Percentiles rank a stretch among this genome's conserved stretches.
Evolutionary conservation across 163 green algal species (phyloP).

Genomic region (Chlorella variabilis): DNA sequence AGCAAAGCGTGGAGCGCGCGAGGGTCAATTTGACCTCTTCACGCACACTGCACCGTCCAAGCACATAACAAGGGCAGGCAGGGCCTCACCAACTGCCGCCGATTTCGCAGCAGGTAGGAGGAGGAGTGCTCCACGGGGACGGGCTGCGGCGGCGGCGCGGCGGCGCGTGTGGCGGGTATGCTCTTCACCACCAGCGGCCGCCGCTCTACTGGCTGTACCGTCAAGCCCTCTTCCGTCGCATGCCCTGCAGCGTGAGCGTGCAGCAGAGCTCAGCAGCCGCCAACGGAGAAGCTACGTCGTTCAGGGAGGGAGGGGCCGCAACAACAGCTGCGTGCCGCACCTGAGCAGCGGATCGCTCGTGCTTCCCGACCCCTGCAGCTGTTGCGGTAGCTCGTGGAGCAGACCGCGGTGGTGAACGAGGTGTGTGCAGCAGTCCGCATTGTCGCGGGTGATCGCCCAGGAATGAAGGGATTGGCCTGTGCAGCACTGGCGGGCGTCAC

Average conservation of each 20-base stretch:
- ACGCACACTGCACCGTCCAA: too few relatives aligned
- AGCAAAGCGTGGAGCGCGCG: not conserved
- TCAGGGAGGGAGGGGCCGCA: too few relatives aligned
- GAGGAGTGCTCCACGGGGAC: constrained; percentile 42
- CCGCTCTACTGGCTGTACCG: not conserved
- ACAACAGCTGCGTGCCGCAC: constrained; percentile 1
- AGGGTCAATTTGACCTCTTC: not conserved
- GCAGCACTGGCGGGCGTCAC: too few relatives aligned
- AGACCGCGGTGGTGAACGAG: not conserved
- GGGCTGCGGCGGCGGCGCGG: constrained; percentile 21
- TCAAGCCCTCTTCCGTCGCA: not conserved
- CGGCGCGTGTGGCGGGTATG: not conserved
- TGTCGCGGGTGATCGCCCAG: not conserved
- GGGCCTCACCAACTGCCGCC: constrained; percentile 8
- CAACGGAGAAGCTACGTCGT: too few relatives aligned
- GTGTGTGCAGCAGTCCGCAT: not conserved
- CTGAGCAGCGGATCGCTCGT: constrained; percentile 13
- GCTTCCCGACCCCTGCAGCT: too few relatives aligned
- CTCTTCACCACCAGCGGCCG: constrained; percentile 31
- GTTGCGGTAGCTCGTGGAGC: constrained; percentile 20
- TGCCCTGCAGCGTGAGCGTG: not conserved
- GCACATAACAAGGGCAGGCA: too few relatives aligned
- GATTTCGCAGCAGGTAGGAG: constrained; percentile 32
- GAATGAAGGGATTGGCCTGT: not conserved
- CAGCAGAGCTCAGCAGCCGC: too few relatives aligned